phyloP scores from a whole-genome alignment of 192 early-diverging fungal species.

The Coemansia sp. region DNA sequence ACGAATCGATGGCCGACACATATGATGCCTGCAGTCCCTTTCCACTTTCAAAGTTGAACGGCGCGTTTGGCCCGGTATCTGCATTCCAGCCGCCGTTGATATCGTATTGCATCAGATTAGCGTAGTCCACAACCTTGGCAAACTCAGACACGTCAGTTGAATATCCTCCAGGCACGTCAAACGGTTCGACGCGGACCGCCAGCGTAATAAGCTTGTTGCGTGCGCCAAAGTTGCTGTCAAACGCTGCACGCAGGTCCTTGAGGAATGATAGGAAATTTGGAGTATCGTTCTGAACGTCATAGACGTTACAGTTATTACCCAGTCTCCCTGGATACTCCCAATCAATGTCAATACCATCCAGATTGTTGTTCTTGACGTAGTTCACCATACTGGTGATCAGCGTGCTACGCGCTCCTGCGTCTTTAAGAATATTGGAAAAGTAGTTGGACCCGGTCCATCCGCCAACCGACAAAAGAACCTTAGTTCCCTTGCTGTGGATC shows the following conservation, averaged over 20 bases:
- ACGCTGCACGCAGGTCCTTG: conserved; percentile 54
- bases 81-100: conserved; percentile 60
- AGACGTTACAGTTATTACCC: conserved; percentile 40
- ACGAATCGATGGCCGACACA: conserved; percentile 52
- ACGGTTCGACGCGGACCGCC: conserved; percentile 64
- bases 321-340: conserved; percentile 68
- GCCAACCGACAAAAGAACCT: conserved; percentile 61
- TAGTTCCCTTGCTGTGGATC: conserved; percentile 54
- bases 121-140: conserved; percentile 62
- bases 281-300: conserved; percentile 60
- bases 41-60: conserved; percentile 49
- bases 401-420: conserved; percentile 40
- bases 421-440: conserved; percentile 61
- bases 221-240: conserved; percentile 24
- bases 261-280: conserved; percentile 65
- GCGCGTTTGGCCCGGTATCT: conserved; percentile 66
- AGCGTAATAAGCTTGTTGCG: conserved; percentile 62
- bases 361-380: conserved; percentile 54
- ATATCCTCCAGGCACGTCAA: conserved; percentile 53
- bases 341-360: conserved; percentile 70
- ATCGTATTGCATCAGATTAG: conserved; percentile 75
- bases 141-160: conserved; percentile 59
- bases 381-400: conserved; percentile 62
- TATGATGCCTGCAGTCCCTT: conserved; percentile 48
- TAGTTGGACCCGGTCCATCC: conserved; percentile 72